Conservation (phyloP, 2,329 filamentous ascomycete species). For the Fusarium concolor region DNA sequence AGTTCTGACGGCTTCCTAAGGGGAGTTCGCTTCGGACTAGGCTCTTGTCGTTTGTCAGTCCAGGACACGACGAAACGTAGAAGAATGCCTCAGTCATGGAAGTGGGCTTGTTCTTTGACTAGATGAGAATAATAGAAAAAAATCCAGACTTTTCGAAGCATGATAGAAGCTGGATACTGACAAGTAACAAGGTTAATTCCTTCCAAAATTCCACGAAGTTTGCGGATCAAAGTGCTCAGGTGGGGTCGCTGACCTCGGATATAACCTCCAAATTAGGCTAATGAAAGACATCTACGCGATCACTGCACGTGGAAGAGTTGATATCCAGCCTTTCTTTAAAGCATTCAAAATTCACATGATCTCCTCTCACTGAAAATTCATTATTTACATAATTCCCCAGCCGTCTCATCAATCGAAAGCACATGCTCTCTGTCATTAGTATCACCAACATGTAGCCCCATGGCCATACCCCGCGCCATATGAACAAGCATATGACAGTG, state of each 20-base stretch:
- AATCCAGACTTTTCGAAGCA: too few relatives aligned
- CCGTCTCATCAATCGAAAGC: fast-evolving
- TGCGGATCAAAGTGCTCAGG: background rate
- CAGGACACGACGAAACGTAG: background rate
- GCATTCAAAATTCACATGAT: fast-evolving
- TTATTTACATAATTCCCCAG: background rate
- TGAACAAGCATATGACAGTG: constrained; percentile 26
- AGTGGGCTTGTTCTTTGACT: too few relatives aligned
- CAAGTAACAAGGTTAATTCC: too few relatives aligned
- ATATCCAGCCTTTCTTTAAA: background rate
- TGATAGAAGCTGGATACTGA: too few relatives aligned
- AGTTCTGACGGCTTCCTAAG: background rate
- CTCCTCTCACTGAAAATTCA: fast-evolving
- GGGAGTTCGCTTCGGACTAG: background rate
- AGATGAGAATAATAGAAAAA: too few relatives aligned
- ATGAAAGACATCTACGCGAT: background rate
- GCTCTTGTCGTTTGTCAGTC: background rate
- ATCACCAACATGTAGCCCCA: background rate
- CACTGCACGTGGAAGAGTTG: background rate
- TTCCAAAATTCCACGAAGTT: too few relatives aligned
- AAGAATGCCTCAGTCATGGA: background rate
- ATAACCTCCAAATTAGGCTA: background rate
- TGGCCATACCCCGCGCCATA: constrained; percentile 20
- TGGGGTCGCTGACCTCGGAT: background rate
- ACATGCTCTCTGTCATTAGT: background rate